Conservation (phyloP, 192 early-diverging fungal genomes). For the Coemansia erecta region DNA sequence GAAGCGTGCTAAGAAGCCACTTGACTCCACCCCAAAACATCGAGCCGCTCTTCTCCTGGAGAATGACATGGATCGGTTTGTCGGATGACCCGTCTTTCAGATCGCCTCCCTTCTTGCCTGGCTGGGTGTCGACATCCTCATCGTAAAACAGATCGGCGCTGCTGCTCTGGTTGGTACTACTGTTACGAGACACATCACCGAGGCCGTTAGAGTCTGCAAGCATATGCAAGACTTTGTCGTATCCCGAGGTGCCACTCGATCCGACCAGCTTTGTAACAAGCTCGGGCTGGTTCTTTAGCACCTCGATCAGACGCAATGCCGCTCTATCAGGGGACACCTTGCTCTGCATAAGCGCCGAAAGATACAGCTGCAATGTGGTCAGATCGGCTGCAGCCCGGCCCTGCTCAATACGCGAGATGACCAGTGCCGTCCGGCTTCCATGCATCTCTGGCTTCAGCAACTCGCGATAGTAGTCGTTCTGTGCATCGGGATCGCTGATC, state of each 20-base stretch:
- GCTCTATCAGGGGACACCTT: constrained; percentile 42
- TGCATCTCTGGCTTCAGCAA: constrained; percentile 36
- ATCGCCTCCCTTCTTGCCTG: constrained; percentile 1
- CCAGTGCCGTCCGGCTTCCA: constrained; percentile 33
- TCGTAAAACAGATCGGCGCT: constrained; percentile 20
- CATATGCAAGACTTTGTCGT: constrained; percentile 45
- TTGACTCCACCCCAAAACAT: constrained; percentile 30
- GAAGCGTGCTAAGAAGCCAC: constrained; percentile 37
- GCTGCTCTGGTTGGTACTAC: not conserved
- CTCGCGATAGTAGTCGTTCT: constrained; percentile 48
- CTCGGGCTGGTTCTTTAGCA: constrained; percentile 36
- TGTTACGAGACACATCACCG: not conserved
- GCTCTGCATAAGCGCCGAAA: constrained; percentile 44
- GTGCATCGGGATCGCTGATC: constrained; percentile 16
- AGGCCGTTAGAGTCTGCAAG: constrained; percentile 29
- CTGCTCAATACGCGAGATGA: constrained; percentile 46
- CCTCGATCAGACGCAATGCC: constrained; percentile 41
- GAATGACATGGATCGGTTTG: constrained; percentile 36
- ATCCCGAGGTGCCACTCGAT: constrained; percentile 16
- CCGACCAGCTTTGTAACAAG: constrained; percentile 42
- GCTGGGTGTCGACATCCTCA: constrained; percentile 13
- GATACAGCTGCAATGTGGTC: constrained; percentile 44
- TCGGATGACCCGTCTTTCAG: constrained; percentile 17
- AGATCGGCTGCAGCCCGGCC: constrained; percentile 35
- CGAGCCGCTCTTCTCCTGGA: constrained; percentile 34